A percentile compares a stretch with the other conserved stretches of the same genome.
Conservation (phyloP, 352 stramenopile genomes). For the Aphanomyces euteiches region DNA sequence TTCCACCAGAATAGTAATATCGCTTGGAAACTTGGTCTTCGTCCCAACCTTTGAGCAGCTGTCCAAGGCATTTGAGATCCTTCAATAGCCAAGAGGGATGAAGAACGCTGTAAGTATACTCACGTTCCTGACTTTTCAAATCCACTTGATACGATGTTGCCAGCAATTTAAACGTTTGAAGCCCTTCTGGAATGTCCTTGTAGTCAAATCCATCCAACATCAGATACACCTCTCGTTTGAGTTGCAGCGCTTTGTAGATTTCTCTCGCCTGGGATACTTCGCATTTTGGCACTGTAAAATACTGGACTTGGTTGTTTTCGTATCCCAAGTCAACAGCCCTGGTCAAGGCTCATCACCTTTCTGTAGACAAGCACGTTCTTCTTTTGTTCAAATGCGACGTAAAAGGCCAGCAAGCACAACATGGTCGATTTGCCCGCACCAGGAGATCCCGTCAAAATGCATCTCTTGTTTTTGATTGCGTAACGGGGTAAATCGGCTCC, state of each 20-base stretch:
- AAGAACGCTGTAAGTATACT: background rate
- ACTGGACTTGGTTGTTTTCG: slow-evolving; percentile 22
- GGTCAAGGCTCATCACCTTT: background rate
- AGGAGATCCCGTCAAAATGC: slow-evolving; percentile 33
- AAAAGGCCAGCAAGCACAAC: slow-evolving; percentile 37
- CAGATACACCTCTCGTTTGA: slow-evolving; percentile 26
- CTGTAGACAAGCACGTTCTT: slow-evolving; percentile 32
- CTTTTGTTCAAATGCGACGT: slow-evolving; percentile 37
- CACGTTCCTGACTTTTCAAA: slow-evolving; percentile 10
- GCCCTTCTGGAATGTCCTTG: slow-evolving; percentile 4
- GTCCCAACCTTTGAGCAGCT: background rate
- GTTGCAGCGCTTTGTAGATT: slow-evolving; percentile 19
- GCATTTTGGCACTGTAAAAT: slow-evolving; percentile 16
- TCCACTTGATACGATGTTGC: slow-evolving; percentile 33
- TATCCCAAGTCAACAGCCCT: slow-evolving; percentile 26
- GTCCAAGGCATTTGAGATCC: slow-evolving; percentile 1
- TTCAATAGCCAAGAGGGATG: slow-evolving; percentile 5
- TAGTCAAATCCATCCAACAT: slow-evolving; percentile 36
- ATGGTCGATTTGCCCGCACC: slow-evolving; percentile 39
- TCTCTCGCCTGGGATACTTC: background rate
- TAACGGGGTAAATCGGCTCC: background rate
- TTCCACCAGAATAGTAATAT: slow-evolving; percentile 18
- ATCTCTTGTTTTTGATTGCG: slow-evolving; percentile 30
- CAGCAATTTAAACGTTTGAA: slow-evolving; percentile 33
- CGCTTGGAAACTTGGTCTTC: background rate